A percentile compares a stretch with the other conserved stretches of the same genome.
phyloP scores from a whole-genome alignment of 805 yeast genomes.

The Zygoascus flipseniorum region DNA sequence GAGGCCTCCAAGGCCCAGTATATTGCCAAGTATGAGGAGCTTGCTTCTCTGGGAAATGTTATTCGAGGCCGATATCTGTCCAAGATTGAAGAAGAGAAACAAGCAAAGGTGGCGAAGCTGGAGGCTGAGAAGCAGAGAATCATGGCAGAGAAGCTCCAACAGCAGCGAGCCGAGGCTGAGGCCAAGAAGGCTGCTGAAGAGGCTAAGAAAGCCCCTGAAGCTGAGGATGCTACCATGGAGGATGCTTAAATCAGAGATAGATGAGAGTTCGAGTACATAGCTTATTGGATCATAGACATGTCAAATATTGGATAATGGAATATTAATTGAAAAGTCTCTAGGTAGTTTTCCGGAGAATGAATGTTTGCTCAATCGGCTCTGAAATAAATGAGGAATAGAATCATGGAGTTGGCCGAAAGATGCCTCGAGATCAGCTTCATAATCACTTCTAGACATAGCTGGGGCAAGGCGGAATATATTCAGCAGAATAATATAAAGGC shows the following conservation, averaged over 20 bases:
- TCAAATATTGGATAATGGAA: not conserved
- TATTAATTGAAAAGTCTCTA: not conserved
- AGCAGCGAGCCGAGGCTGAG: conserved; percentile 55
- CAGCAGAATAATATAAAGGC: too few species aligned
- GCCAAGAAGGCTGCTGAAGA: conserved; percentile 27
- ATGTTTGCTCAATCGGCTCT: too few species aligned
- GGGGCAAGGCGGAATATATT: too few species aligned
- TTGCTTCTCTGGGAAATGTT: conserved; percentile 88
- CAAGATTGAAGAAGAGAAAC: conserved; percentile 92
- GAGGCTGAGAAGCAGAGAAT: conserved; percentile 80
- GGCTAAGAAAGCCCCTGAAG: conserved; percentile 20
- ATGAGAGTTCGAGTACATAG: not conserved
- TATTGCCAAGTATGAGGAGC: conserved; percentile 96
- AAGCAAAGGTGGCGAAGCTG: conserved; percentile 74
- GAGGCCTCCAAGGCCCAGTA: conserved; percentile 94
- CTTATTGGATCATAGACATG: not conserved
- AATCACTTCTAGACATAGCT: too few species aligned
- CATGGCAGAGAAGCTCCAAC: conserved; percentile 77
- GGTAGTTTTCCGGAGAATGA: too few species aligned
- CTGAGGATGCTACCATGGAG: conserved; percentile 1
- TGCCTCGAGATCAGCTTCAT: too few species aligned
- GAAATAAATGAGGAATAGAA: too few species aligned
- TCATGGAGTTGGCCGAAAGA: too few species aligned
- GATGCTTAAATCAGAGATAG: not conserved
- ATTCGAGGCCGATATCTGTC: conserved; percentile 92